Evolutionary conservation across 805 yeast species (phyloP).

Genomic region (Cyberlindnera meyerae): DNA sequence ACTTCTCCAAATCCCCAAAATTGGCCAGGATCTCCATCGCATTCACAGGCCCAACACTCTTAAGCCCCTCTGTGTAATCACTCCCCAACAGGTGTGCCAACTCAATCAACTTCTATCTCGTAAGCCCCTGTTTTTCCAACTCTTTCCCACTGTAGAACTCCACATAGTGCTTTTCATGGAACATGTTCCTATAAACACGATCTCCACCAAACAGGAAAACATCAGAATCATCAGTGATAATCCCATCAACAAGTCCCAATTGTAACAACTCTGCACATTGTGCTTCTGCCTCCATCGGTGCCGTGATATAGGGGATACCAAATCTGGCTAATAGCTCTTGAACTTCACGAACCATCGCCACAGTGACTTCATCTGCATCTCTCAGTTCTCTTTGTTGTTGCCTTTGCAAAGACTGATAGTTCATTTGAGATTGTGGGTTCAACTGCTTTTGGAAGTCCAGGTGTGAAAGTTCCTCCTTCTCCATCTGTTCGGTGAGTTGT

Average conservation of each 20-base stretch:
- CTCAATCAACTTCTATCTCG: constrained; percentile 61
- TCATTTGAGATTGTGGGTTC: constrained; percentile 29
- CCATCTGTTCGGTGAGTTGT: constrained; percentile 54
- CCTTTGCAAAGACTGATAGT: constrained; percentile 49
- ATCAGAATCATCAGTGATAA: constrained; percentile 96
- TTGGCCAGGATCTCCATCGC: constrained; percentile 90
- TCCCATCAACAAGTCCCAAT: constrained; percentile 84
- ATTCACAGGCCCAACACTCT: constrained; percentile 90
- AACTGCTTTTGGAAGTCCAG: constrained; percentile 49
- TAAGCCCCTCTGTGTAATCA: constrained; percentile 90
- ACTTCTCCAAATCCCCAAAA: constrained; percentile 45
- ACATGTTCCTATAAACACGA: constrained; percentile 83
- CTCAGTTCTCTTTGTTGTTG: constrained; percentile 65
- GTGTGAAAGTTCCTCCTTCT: constrained; percentile 70
- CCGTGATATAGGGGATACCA: constrained; percentile 92
- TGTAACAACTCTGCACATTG: constrained; percentile 81
- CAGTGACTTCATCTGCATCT: constrained; percentile 89
- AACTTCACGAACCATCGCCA: constrained; percentile 81
- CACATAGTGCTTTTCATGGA: constrained; percentile 86
- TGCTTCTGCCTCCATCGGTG: constrained; percentile 99
- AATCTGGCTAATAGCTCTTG: constrained; percentile 82
- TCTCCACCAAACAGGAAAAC: constrained; percentile 91
- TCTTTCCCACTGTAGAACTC: constrained; percentile 69
- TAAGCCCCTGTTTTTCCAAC: constrained; percentile 64
- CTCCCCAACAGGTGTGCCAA: constrained; percentile 85